A percentile compares a stretch with the other conserved stretches of the same genome.
Evolutionary conservation across 2,329 filamentous ascomycete species (phyloP).

Genomic region (Phialophora macrospora): DNA sequence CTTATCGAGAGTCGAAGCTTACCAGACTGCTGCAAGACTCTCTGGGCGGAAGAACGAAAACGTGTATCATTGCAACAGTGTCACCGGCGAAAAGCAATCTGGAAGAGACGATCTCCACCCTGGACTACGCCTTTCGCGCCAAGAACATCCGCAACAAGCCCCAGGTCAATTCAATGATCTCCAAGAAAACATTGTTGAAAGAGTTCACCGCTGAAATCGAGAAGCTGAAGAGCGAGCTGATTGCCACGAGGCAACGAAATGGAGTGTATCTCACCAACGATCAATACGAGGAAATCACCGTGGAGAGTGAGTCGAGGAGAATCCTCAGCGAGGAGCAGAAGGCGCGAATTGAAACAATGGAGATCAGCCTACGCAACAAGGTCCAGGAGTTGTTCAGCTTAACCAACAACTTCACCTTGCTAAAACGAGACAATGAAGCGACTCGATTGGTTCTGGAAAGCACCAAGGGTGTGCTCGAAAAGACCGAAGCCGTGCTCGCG

Average conservation of each 20-base stretch:
- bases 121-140: constrained; percentile 96
- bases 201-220: constrained; percentile 95
- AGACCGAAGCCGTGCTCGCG: constrained; percentile 82
- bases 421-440: constrained; percentile 88
- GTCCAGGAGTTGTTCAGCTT: constrained; percentile 88
- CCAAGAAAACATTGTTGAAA: constrained; percentile 87
- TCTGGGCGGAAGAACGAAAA: constrained; percentile 91
- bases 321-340: constrained; percentile 92
- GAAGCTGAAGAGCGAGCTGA: constrained; percentile 89
- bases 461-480: constrained; percentile 79
- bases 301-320: constrained; percentile 86
- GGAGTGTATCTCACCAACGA: constrained; percentile 93
- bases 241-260: constrained; percentile 89
- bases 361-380: constrained; percentile 88
- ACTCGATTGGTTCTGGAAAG: constrained; percentile 74
- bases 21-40: constrained; percentile 95
- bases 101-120: constrained; percentile 96
- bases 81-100: constrained; percentile 94
- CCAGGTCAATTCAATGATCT: constrained; percentile 87
- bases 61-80: constrained; percentile 96
- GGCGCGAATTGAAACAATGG: constrained; percentile 89
- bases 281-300: constrained; percentile 85
- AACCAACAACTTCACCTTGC: constrained; percentile 81
- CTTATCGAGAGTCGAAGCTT: constrained; percentile 91
- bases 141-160: constrained; percentile 99